Evolutionary conservation across 108 stramenopile species (phyloP).

Genomic region (Seminavis robusta): DNA sequence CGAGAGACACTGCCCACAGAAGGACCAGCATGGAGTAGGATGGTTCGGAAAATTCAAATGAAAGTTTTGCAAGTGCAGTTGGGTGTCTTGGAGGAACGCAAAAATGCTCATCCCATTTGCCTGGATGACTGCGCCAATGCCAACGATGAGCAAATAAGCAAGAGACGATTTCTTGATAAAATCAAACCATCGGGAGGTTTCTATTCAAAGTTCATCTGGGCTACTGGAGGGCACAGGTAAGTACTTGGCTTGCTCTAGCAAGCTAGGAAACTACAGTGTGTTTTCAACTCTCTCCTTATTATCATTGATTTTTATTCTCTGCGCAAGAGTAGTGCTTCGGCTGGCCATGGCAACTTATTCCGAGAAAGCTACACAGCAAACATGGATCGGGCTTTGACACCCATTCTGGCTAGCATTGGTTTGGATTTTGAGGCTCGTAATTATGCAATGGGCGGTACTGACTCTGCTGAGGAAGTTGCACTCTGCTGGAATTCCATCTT

Average conservation of each 20-base stretch:
- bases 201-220: slow-evolving; percentile 21
- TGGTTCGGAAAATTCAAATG: slow-evolving; percentile 5
- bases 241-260: too few relatives aligned
- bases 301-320: too few relatives aligned
- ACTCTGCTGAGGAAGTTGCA: slow-evolving; percentile 27
- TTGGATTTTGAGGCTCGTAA: slow-evolving; percentile 65
- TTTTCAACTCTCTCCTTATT: too few relatives aligned
- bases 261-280: too few relatives aligned
- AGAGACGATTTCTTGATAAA: too few relatives aligned
- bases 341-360: slow-evolving; percentile 78
- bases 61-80: slow-evolving; percentile 2
- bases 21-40: too few relatives aligned
- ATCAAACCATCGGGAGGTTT: neutral
- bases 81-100: neutral
- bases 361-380: slow-evolving; percentile 65
- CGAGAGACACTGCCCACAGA: too few relatives aligned
- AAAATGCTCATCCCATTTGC: too few relatives aligned
- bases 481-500: slow-evolving; percentile 63
- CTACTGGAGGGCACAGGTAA: too few relatives aligned
- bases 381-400: slow-evolving; percentile 39
- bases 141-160: too few relatives aligned
- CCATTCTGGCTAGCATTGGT: slow-evolving; percentile 50
- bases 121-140: too few relatives aligned
- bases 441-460: slow-evolving; percentile 71
- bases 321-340: too few relatives aligned